phyloP scores from a whole-genome alignment of 108 stramenopile genomes.

The Fistulifera pelliculosa region DNA sequence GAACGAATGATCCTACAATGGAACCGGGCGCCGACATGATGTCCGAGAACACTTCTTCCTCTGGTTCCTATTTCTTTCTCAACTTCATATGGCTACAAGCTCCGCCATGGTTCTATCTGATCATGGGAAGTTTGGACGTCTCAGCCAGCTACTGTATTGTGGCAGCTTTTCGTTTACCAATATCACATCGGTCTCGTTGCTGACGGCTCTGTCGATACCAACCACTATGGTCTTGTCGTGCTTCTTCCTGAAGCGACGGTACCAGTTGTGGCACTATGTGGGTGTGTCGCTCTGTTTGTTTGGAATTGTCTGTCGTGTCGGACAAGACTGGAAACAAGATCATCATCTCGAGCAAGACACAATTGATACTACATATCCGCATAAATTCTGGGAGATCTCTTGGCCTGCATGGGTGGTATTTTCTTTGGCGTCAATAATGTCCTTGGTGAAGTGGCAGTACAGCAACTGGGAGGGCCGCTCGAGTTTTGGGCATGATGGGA shows the following conservation, averaged over 20 bases:
- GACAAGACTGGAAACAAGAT: slow-evolving; percentile 52
- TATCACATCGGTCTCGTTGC: slow-evolving; percentile 82
- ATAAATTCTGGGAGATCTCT: slow-evolving; percentile 67
- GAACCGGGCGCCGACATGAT: neutral
- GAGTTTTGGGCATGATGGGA: slow-evolving; percentile 88
- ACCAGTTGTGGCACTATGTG: slow-evolving; percentile 52
- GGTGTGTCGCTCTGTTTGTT: slow-evolving; percentile 80
- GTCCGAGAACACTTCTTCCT: neutral
- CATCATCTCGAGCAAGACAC: neutral
- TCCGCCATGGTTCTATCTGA: slow-evolving; percentile 39
- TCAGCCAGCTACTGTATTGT: slow-evolving; percentile 87
- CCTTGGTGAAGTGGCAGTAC: slow-evolving; percentile 61
- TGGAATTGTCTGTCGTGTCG: slow-evolving; percentile 72
- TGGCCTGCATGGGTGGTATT: slow-evolving; percentile 79
- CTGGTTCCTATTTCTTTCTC: slow-evolving; percentile 1
- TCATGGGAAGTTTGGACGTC: slow-evolving; percentile 82
- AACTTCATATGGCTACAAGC: slow-evolving; percentile 23
- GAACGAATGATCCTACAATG: slow-evolving; percentile 7
- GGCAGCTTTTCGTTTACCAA: slow-evolving; percentile 86
- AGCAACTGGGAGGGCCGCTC: slow-evolving; percentile 21
- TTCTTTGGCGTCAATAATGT: slow-evolving; percentile 86
- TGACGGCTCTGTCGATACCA: slow-evolving; percentile 92
- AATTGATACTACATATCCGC: slow-evolving; percentile 13
- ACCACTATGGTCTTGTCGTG: slow-evolving; percentile 82
- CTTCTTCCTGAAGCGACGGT: slow-evolving; percentile 55